Percentiles rank a stretch among this genome's conserved stretches.
Evolutionary conservation across 2,329 filamentous ascomycete genomes (phyloP).

Genomic region (Dactylellina haptotyla): DNA sequence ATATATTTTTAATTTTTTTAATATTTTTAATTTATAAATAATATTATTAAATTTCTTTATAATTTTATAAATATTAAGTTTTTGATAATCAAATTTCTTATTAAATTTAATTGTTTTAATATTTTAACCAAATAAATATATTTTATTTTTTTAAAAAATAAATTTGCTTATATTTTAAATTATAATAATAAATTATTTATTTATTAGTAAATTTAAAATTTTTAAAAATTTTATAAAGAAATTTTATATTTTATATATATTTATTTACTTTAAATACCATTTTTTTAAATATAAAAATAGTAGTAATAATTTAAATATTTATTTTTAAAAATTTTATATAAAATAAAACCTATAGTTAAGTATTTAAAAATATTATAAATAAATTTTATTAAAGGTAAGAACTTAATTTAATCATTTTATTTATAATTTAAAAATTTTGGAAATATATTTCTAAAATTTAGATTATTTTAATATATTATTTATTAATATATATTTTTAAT

Average conservation of each 20-base stretch:
- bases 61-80: conserved; percentile 9
- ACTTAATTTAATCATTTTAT: not conserved
- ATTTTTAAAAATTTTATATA: conserved; percentile 1
- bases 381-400: not conserved
- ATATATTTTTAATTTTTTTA: not conserved
- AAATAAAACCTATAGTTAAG: not conserved
- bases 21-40: conserved; percentile 7
- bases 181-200: conserved; percentile 5
- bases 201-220: not conserved
- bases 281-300: not conserved
- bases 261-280: not conserved
- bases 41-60: conserved; percentile 8
- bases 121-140: conserved; percentile 1
- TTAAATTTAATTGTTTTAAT: not conserved
- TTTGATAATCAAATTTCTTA: not conserved
- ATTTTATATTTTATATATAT: not conserved
- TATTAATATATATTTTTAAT: not conserved
- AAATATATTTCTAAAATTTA: not conserved
- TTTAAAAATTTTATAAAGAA: not conserved
- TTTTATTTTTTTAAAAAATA: conserved; percentile 3
- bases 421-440: not conserved
- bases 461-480: conserved; percentile 2
- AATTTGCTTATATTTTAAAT: not conserved
- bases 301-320: conserved; percentile 5
- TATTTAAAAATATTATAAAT: conserved; percentile 1